Conservation (phyloP, 2,329 filamentous ascomycete genomes). For the Scopulariopsis brevicaulis region DNA sequence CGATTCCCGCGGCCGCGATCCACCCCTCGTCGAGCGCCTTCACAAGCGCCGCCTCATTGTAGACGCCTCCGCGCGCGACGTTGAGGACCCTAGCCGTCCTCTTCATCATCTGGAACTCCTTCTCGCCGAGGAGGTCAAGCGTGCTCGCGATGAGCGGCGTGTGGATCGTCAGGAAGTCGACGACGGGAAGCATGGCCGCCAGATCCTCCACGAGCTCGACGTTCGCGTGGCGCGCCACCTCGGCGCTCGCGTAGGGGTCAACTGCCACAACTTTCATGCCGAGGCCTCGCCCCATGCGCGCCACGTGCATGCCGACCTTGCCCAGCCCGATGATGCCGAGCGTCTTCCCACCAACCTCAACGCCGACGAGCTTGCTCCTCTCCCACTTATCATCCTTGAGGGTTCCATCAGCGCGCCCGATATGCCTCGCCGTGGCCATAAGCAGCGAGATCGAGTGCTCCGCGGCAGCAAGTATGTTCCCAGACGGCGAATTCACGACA, state of each 20-base stretch:
- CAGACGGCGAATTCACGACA: slow-evolving; percentile 68
- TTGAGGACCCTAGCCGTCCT: slow-evolving; percentile 63
- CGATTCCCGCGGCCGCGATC: slow-evolving; percentile 67
- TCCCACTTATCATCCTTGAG: slow-evolving; percentile 69
- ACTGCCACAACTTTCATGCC: slow-evolving; percentile 67
- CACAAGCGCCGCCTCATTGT: slow-evolving; percentile 64
- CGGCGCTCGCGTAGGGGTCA: slow-evolving; percentile 66
- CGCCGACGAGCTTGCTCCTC: slow-evolving; percentile 59
- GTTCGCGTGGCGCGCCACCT: slow-evolving; percentile 57
- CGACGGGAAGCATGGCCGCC: slow-evolving; percentile 48
- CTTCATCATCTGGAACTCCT: slow-evolving; percentile 62
- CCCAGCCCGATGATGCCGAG: slow-evolving; percentile 68
- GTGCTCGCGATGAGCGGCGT: slow-evolving; percentile 72
- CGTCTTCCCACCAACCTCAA: slow-evolving; percentile 68
- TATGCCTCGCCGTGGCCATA: slow-evolving; percentile 42
- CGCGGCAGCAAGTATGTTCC: slow-evolving; percentile 71
- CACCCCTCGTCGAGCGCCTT: slow-evolving; percentile 57
- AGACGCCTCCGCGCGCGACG: slow-evolving; percentile 68
- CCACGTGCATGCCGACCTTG: slow-evolving; percentile 75
- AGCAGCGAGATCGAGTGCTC: slow-evolving; percentile 69
- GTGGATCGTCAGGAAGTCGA: slow-evolving; percentile 73
- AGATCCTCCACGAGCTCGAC: slow-evolving; percentile 46
- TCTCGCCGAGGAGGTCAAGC: slow-evolving; percentile 57
- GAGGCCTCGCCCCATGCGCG: slow-evolving; percentile 64
- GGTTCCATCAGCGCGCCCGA: slow-evolving; percentile 57